Evolutionary conservation across 2,329 filamentous ascomycete genomes (phyloP), one percentile per base, ranked within the genome.

Genomic region (Thielaviopsis populi): DNA sequence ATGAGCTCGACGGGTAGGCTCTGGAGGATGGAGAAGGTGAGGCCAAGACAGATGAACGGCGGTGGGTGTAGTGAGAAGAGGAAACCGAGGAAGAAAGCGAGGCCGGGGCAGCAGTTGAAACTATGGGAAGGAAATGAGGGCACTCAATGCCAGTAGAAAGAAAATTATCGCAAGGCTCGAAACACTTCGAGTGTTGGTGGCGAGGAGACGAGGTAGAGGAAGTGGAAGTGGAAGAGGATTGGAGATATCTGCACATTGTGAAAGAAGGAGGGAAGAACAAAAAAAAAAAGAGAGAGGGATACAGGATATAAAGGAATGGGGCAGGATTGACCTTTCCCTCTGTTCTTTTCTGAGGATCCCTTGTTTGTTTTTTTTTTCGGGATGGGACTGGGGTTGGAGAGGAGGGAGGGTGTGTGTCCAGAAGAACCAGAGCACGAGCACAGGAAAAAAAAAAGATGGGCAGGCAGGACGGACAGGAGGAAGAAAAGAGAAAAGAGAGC

Each of bases 251-350:
- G 59, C 59, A 61, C 46, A 58, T 43, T 41, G 22, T 8, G 27
- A 54, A 19, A 63, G 50, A 58, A 56, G 37, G 50, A 42, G 42
- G 19, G 22, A 59, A 24, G 56, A 40, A 60, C 50, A 53, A 53
- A 40, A 60, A 24, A 64, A 48, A 59, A 43, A 30, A 56, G 58
- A 53, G 37, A 33, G 58, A 41, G 56, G 24, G 24, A 27, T 56
- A 13, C 13, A 46, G 24, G 15, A 19, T 61, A 61, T 61, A 61
- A 61, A 61, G 41, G 59, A 56, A 30, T 56, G 50, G 24, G 6
- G 8, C 24, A 33, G 30, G 27, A 56, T 56, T n/a, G 50, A 13
- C 13, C 15, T 54, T 54, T 40, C 11, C 37, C 13, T 24, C 40
- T 60, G 37, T 24, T 61, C 22, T n/a, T 61, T 30, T 54, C 15